Conservation (phyloP, 2,329 filamentous ascomycete genomes). For the Alternaria sp. region DNA sequence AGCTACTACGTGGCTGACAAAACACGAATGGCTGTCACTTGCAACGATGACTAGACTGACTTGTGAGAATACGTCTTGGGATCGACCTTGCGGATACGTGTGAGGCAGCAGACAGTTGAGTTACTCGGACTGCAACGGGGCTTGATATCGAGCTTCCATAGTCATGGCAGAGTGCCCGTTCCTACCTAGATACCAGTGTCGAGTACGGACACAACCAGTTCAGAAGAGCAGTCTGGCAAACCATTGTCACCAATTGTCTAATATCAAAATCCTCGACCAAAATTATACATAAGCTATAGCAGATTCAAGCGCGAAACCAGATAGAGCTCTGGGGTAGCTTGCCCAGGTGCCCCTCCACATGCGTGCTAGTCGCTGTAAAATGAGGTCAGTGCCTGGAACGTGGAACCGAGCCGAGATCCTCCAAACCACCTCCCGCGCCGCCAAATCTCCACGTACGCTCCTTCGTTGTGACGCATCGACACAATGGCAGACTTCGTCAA, state of each 20-base stretch:
- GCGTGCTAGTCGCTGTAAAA: constrained; percentile 34
- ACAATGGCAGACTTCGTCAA: constrained; percentile 65
- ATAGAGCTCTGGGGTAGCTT: constrained; percentile 1
- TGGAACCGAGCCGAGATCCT: constrained; percentile 24
- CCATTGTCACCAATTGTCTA: background rate
- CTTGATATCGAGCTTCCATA: background rate
- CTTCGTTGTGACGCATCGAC: constrained; percentile 29
- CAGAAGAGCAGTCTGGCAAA: background rate
- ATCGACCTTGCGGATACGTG: background rate
- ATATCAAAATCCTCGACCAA: background rate
- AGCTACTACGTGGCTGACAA: background rate
- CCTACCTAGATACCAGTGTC: background rate
- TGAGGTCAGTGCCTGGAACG: constrained; percentile 32
- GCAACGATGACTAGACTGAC: background rate
- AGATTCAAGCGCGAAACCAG: background rate
- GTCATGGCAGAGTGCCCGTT: background rate
- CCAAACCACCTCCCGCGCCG: constrained; percentile 21
- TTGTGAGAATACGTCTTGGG: background rate
- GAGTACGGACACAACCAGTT: background rate
- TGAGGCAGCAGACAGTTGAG: background rate
- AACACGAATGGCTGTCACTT: background rate
- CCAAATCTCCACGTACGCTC: constrained; percentile 25
- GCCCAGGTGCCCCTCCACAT: constrained; percentile 28
- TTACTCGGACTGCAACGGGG: background rate
- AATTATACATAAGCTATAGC: background rate